Base-by-base conservation (phyloP, 768 basidiomycete genomes). In the Termitomyces sp. region DNA sequence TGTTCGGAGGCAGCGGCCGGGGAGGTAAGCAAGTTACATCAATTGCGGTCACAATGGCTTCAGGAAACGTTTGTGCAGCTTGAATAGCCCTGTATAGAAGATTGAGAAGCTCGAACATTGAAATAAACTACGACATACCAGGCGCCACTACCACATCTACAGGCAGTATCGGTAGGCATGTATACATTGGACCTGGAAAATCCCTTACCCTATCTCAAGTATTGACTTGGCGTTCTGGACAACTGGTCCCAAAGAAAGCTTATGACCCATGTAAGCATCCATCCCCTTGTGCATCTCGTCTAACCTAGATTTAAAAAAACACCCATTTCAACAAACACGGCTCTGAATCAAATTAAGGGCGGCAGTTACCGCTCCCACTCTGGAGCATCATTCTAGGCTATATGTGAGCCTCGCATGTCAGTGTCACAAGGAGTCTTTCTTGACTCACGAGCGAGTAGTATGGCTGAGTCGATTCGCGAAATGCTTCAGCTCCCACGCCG, bases 271-370 rank as follows among this genome's bases (percentile, higher is more conserved):
- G n/a, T 57, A 57, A 12, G 16, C 38, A 26, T 53, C 28, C 3
- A 61, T 35, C 12, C 50, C 55, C 6, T 49, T 56, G 33, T 61
- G 60, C 55, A 61, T 33, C 6, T 61, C 56, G 23, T 61, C 55
- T n/a, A 53, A 23, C 32, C 60, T 61, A 6, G 38, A 46, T n/a
- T 8, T 14, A 3, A 28, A 18, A 16, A 33, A 23, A 23, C 23
- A 23, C 23, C 12, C 18, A 26, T 6, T 33, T 50, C n/a, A 46
- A n/a, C 4, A 16, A 14, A 28, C 7, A 20, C 14, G 18, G 4
- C 8, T 33, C 2, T 13, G 5, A 46, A 26, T 26, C 2, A 46
- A 44, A 10, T 12, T 7, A 40, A 18, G n/a, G n/a, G 20, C n/a
- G 20, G 41, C 9, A 43, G n/a, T 43, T 43, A 43, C 41, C 41